phyloP scores from a whole-genome alignment of 768 basidiomycete genomes.

The Pulveroboletus sp. region DNA sequence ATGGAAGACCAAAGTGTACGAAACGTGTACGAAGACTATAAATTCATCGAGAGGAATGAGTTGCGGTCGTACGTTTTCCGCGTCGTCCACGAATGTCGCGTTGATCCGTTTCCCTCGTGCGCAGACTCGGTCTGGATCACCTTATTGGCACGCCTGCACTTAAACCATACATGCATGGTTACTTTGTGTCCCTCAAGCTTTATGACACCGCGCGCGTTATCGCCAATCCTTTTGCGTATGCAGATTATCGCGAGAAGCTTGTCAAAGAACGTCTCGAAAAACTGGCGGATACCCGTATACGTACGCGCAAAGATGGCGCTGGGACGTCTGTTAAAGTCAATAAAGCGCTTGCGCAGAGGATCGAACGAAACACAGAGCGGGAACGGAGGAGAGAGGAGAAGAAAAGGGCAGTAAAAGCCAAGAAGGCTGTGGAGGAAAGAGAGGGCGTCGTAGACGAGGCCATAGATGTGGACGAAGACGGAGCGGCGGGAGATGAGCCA shows the following conservation, averaged over 20 bases:
- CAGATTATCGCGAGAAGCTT: constrained; percentile 87
- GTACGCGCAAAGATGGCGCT: constrained; percentile 58
- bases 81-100: neutral
- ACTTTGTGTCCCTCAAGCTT: constrained; percentile 92
- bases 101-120: constrained; percentile 1
- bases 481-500: constrained; percentile 19
- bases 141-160: constrained; percentile 92
- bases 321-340: constrained; percentile 42
- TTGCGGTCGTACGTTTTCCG: constrained; percentile 61
- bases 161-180: constrained; percentile 99
- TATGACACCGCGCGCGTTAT: constrained; percentile 95
- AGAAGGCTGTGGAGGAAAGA: constrained; percentile 32
- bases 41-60: constrained; percentile 88
- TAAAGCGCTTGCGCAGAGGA: constrained; percentile 83
- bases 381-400: constrained; percentile 51
- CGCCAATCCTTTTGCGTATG: constrained; percentile 93
- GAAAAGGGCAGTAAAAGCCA: constrained; percentile 44
- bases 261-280: constrained; percentile 89
- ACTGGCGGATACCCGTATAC: constrained; percentile 88
- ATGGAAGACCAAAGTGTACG: constrained; percentile 85
- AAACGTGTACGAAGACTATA: constrained; percentile 92
- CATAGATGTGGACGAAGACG: constrained; percentile 30
- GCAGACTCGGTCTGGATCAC: constrained; percentile 88
- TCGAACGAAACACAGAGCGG: constrained; percentile 50
- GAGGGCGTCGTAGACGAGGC: constrained; percentile 30